Evolutionary conservation across 495 filamentous ascomycete genomes (phyloP).

Genomic region (Poronia punctata): DNA sequence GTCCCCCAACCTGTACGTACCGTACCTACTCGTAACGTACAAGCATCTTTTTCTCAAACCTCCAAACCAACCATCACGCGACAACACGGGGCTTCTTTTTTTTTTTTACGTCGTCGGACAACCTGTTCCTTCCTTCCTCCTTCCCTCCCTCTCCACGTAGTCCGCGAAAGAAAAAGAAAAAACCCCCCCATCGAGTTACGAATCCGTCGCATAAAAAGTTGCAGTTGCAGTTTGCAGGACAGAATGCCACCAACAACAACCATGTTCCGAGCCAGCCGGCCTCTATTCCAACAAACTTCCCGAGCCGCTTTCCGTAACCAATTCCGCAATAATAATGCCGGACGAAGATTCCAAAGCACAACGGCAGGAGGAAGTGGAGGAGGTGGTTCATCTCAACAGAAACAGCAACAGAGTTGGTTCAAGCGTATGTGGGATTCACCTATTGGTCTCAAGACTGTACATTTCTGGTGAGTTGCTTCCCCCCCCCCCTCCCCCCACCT

Average conservation of each 20-base stretch:
- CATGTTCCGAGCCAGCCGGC: slow-evolving; percentile 46
- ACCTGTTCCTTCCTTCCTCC: slow-evolving; percentile 8
- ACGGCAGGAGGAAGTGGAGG: slow-evolving; percentile 32
- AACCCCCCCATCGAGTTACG: no score
- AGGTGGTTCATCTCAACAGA: no score
- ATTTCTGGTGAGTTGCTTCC: slow-evolving; percentile 70
- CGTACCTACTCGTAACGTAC: no score
- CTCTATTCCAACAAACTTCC: slow-evolving; percentile 33
- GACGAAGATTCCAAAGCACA: slow-evolving; percentile 62
- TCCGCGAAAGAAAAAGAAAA: no score
- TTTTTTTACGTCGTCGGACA: slow-evolving; percentile 6
- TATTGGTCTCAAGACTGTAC: slow-evolving; percentile 88
- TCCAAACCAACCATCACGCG: not conserved
- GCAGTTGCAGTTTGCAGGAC: no score
- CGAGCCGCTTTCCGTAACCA: slow-evolving; percentile 43
- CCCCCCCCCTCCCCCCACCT: not conserved
- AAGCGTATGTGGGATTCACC: slow-evolving; percentile 80
- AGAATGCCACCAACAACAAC: slow-evolving; percentile 32
- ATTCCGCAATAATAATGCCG: slow-evolving; percentile 39
- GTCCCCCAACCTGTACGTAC: no score
- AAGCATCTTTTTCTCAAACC: slow-evolving; percentile 6
- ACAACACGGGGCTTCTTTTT: slow-evolving; percentile 16
- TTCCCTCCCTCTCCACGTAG: not conserved
- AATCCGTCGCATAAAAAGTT: no score
- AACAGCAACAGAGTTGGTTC: slow-evolving; percentile 49